These are phyloP conservation scores for Polytrichum commune DNA, from an alignment of 225 moss, liverwort and hornwort genomes.

Conservation along the genomic window DNA sequence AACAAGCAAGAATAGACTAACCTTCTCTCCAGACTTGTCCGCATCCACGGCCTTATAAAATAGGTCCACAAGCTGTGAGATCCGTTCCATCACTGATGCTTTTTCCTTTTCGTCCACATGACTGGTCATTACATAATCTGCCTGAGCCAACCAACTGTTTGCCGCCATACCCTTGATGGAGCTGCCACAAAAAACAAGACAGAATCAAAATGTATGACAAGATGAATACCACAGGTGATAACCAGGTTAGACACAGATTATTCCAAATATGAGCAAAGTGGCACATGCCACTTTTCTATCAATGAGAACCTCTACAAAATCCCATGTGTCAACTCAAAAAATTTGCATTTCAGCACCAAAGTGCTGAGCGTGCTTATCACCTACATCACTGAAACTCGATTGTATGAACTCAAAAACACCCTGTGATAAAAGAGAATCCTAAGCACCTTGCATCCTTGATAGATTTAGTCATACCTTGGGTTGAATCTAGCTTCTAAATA, in stretches of 20 bases:
- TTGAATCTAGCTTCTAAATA: constrained; percentile 25
- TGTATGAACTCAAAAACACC: too few species aligned
- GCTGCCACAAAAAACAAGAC: constrained; percentile 12
- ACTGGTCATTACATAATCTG: constrained; percentile 18
- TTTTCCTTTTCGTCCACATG: constrained; percentile 2
- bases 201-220: too few species aligned
- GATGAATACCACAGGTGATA: too few species aligned
- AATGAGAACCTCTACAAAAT: too few species aligned
- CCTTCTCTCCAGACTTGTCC: constrained; percentile 41
- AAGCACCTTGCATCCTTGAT: neutral
- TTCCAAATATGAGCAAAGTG: too few species aligned
- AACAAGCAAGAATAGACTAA: neutral
- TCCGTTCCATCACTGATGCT: neutral
- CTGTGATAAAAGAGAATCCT: too few species aligned
- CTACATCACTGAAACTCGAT: too few species aligned
- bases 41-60: constrained; percentile 43
- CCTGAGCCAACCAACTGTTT: constrained; percentile 40
- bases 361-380: too few species aligned
- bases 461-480: constrained; percentile 17
- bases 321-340: too few species aligned
- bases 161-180: constrained; percentile 30
- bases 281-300: too few species aligned
- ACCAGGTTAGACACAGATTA: too few species aligned
- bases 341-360: too few species aligned
- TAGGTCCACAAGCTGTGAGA: constrained; percentile 14